Evolutionary conservation across 352 stramenopile genomes (phyloP).

Genomic region (Pythium scleroteichum): DNA sequence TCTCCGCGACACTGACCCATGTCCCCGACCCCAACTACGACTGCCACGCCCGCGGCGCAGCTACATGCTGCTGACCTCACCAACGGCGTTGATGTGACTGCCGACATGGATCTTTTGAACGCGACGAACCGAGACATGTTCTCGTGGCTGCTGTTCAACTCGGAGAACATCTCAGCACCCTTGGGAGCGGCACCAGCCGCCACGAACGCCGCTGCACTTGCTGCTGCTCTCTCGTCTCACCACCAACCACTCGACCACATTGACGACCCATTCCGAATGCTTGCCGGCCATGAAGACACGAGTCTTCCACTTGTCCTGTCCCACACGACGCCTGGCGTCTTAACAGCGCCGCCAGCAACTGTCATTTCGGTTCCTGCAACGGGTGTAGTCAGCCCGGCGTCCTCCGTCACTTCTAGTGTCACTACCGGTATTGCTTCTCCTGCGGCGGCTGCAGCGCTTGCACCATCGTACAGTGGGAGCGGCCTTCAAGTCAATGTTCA

Average conservation of each 20-base stretch:
- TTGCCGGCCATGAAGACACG: constrained; percentile 39
- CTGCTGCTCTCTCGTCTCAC: constrained; percentile 24
- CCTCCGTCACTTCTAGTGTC: constrained; percentile 10
- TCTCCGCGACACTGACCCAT: constrained; percentile 4
- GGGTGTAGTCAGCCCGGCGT: constrained; percentile 12
- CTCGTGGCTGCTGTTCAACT: constrained; percentile 86
- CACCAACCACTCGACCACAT: constrained; percentile 33
- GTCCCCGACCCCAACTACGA: constrained; percentile 24
- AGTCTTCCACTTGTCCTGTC: constrained; percentile 44
- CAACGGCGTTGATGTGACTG: constrained; percentile 31
- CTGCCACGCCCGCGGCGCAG: constrained; percentile 15
- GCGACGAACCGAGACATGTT: constrained; percentile 83
- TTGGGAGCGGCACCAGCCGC: not conserved
- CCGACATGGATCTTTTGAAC: constrained; percentile 69
- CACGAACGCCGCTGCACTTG: constrained; percentile 16
- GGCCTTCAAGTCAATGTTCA: constrained; percentile 22
- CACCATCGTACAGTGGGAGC: constrained; percentile 7
- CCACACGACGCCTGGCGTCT: constrained; percentile 10
- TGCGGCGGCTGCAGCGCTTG: constrained; percentile 15
- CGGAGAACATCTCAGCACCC: constrained; percentile 74
- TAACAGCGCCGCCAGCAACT: constrained; percentile 14
- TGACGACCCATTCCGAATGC: constrained; percentile 72
- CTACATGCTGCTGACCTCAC: constrained; percentile 26
- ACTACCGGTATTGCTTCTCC: constrained; percentile 16
- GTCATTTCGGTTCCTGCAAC: constrained; percentile 8